phyloP scores from a whole-genome alignment of 2,329 filamentous ascomycete species.

The Dissoconium aciculare region DNA sequence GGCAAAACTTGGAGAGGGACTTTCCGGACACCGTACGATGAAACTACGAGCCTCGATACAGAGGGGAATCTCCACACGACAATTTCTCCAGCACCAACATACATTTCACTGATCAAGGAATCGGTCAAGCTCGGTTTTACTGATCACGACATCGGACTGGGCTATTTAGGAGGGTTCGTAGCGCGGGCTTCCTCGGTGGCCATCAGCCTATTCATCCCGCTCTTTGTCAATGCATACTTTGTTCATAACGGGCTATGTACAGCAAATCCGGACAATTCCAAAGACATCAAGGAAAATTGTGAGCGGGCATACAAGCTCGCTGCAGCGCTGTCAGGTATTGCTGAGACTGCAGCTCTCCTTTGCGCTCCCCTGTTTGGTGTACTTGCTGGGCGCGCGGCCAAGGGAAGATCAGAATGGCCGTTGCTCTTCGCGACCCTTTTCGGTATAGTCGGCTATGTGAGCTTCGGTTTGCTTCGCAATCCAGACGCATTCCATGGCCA shows the following conservation, averaged over 20 bases:
- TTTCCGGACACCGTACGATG: conserved; percentile 21
- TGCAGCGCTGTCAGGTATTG: conserved; percentile 73
- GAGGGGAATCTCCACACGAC: conserved; percentile 16
- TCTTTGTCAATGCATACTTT: conserved; percentile 86
- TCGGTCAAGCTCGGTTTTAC: conserved; percentile 48
- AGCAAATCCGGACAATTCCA: conserved; percentile 26
- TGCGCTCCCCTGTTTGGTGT: conserved; percentile 81
- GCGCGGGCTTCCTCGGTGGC: conserved; percentile 87
- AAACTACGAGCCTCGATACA: conserved; percentile 12
- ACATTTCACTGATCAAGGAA: conserved; percentile 28
- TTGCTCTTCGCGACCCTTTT: conserved; percentile 55
- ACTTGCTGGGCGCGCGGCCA: conserved; percentile 51
- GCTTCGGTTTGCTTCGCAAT: conserved; percentile 60
- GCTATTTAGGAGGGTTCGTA: conserved; percentile 88
- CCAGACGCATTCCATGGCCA: conserved; percentile 57
- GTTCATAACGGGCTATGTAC: conserved; percentile 66
- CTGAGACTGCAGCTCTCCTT: conserved; percentile 71
- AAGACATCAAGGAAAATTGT: conserved; percentile 71
- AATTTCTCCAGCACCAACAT: conserved; percentile 40
- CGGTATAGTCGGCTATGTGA: conserved; percentile 63
- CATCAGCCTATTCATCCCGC: conserved; percentile 85
- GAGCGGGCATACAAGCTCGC: conserved; percentile 76
- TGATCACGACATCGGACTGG: conserved; percentile 66
- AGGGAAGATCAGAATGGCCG: conserved; percentile 45
- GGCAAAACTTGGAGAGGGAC: conserved; percentile 51